Conservation (phyloP, 257 asterid species). For the Fraxinus cuspidata region DNA sequence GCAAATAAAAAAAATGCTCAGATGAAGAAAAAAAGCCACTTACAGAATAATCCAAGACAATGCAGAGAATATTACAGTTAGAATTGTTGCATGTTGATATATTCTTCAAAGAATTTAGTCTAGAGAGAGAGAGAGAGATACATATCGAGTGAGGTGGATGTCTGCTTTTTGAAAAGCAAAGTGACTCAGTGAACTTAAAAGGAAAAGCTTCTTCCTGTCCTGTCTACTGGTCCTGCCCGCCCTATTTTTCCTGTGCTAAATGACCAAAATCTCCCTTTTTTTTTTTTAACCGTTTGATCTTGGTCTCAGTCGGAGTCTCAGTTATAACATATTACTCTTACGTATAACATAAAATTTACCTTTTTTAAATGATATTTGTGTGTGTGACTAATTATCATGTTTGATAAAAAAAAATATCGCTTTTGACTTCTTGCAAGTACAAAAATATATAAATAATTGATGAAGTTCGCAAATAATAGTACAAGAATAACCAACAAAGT, state of each 20-base stretch:
- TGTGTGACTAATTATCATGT: too few relatives aligned
- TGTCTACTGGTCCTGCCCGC: conserved; percentile 4
- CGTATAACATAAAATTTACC: too few relatives aligned
- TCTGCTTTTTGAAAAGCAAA: conserved; percentile 64
- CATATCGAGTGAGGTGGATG: conserved; percentile 26
- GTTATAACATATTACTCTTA: too few relatives aligned
- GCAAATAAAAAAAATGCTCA: background rate
- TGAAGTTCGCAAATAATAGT: too few relatives aligned
- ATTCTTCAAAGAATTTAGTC: conserved; percentile 34
- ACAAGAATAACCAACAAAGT: too few relatives aligned
- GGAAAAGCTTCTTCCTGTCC: conserved; percentile 59
- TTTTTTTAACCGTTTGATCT: too few relatives aligned
- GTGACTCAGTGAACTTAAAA: conserved; percentile 32
- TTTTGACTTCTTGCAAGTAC: too few relatives aligned
- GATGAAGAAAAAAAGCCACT: conserved; percentile 23
- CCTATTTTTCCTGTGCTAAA: background rate
- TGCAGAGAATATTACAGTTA: conserved; percentile 26
- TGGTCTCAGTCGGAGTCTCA: too few relatives aligned
- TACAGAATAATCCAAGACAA: conserved; percentile 30
- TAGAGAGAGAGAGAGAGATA: conserved; percentile 15
- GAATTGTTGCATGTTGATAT: conserved; percentile 29
- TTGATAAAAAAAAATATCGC: too few relatives aligned
- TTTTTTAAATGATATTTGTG: too few relatives aligned
- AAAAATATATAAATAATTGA: too few relatives aligned
- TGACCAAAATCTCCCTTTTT: too few relatives aligned